Conservation (phyloP, 1,284 basidiomycete genomes). For the Puccinia coronata region DNA sequence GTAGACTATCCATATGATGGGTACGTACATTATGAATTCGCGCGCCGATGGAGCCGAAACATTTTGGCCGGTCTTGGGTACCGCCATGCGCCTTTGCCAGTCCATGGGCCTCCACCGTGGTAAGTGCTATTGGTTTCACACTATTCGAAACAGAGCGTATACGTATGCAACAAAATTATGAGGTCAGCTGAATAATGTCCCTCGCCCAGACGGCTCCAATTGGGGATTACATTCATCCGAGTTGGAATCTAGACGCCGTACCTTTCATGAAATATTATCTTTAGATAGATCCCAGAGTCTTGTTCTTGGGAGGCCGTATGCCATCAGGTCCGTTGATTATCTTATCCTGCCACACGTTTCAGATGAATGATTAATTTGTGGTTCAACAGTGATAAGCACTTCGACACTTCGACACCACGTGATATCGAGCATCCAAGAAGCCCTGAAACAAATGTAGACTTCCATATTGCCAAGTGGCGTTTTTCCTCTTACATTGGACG, state of each 20-base stretch:
- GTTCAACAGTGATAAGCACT: constrained; percentile 42
- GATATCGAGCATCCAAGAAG: background rate
- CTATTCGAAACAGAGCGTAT: background rate
- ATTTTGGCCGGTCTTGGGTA: constrained; percentile 43
- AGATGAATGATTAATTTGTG: background rate
- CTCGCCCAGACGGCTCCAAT: constrained; percentile 42
- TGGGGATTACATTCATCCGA: constrained; percentile 40
- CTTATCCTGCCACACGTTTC: background rate
- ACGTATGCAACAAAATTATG: background rate
- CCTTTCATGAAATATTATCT: constrained; percentile 45
- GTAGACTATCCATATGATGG: constrained; percentile 36
- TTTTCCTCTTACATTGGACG: constrained; percentile 39
- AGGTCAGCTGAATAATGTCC: background rate
- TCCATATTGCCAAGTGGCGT: constrained; percentile 32
- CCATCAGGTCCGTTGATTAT: constrained; percentile 25
- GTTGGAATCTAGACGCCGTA: constrained; percentile 38
- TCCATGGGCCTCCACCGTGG: constrained; percentile 47
- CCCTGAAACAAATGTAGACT: constrained; percentile 1
- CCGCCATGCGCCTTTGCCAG: constrained; percentile 41
- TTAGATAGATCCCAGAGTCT: constrained; percentile 39
- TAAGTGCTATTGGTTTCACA: background rate
- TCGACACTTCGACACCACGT: constrained; percentile 29
- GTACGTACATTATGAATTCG: constrained; percentile 36
- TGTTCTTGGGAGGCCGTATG: constrained; percentile 38
- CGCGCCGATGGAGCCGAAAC: constrained; percentile 43